Evolutionary conservation across 805 yeast genomes (phyloP), one percentile per base, ranked within the genome.

Genomic region (Teunomyces cretensis): DNA sequence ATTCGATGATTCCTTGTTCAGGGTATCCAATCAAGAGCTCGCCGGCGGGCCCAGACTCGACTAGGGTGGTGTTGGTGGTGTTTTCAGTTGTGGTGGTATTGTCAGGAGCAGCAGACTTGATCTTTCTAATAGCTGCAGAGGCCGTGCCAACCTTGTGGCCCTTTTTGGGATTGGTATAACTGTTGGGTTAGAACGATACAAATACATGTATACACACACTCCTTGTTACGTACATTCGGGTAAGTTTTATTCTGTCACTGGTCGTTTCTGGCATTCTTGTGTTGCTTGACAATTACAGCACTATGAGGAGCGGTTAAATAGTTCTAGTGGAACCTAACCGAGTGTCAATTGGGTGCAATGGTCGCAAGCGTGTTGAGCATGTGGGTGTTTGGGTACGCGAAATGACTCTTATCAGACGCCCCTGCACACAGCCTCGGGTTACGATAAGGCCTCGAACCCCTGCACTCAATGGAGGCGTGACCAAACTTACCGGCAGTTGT

Each of bases 101-200:
- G 30, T 16, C 8, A 14, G 41, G 41, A 14, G 36, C 33, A 4
- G 65, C 70, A 42, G 64, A 70, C 50, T 67, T 69, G 48, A 72
- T 57, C 47, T 70, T 69, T 45, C 61, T 64, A 74, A 75, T 71
- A 0, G 76, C 61, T 24, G 75, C 76, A 8, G 67, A 57, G 4
- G 74, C 61, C 1, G 74, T 62, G 15, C 75, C 75, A 24, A 68
- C 54, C 44, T 62, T 58, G 49, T 69, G 62, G 5, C 74, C 76
- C 42, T 57, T 58, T 43, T 62, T 61, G 1, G 69, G 65, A 32
- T 62, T 54, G 16, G 69, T 61, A 41, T 64, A 66, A 28, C 67
- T 62, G 37, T 9, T 11, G 19, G 2, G 53, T 51, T 51, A 51
- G 55, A 49, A 49, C 9, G 27, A n/a, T 13, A 31, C 15, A 13